Evolutionary conservation across 2,329 filamentous ascomycete species (phyloP), one percentile per base, ranked within the genome.

Genomic region (Penicillium fuscoglaucum): DNA sequence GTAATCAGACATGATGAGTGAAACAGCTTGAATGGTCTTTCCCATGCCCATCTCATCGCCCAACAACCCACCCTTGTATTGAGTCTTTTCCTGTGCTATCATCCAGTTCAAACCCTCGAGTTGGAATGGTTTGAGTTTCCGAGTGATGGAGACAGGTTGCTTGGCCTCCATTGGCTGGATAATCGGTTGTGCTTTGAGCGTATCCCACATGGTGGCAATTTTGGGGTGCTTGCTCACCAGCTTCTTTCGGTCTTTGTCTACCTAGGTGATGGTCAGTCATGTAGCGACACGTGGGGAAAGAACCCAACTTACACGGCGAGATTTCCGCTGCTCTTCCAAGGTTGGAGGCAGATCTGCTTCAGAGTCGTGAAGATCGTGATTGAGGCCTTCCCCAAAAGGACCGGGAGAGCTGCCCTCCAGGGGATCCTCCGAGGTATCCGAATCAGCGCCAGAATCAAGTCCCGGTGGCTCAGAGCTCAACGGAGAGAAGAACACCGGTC

Each of bases 21-120:
- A 97, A 19, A 99, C 95, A 2, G 95, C 93, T 76, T 99, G 95
- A 51, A 99, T 98, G 0, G 95, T 99, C 79, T 99, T 99, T 50
- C 95, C 95, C 78, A 99, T 90, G 7, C 95, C 95, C 95, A 99
- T 99, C 76, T 99, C 95, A 67, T 99, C 95, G 59, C 95, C 95
- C 2, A 99, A 83, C 2, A 99, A 81, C 15, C 95, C 95, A 19
- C 95, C 95, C 70, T 87, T 90, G 84, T 93, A 98, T 40, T 89
- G 78, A 0, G 86, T 89, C 75, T 90, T 81, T 73, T 99, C 95
- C 83, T 98, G 96, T 55, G 84, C 87, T 60, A 84, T 86, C 91
- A 99, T 96, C 95, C 95, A 99, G 51, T 91, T 88, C 40, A 99
- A 81, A 5, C 95, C 95, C 75, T 97, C 90, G 6, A 96, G 86